Evolutionary conservation across 129 eudicot genomes (phyloP).

Genomic region (Arctium lappa): DNA sequence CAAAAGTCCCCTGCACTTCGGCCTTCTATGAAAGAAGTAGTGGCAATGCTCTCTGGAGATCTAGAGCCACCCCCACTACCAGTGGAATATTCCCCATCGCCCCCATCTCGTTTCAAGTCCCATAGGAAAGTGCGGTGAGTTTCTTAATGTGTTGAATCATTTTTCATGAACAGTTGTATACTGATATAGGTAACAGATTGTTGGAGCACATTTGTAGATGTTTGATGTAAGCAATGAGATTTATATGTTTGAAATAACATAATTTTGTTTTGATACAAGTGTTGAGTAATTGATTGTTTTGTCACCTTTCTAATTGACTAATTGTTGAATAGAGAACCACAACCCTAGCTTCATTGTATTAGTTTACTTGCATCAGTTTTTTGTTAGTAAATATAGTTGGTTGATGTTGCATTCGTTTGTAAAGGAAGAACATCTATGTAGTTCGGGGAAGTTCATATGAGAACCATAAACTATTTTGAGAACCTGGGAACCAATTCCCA

Average conservation of each 20-base stretch:
- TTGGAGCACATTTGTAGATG: constrained; percentile 25
- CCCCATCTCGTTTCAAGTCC: constrained; percentile 61
- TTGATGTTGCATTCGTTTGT: not conserved
- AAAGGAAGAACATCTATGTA: not conserved
- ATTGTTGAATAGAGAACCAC: constrained; percentile 17
- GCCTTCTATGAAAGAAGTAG: constrained; percentile 97
- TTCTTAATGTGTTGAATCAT: constrained; percentile 5
- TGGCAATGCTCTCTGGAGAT: constrained; percentile 83
- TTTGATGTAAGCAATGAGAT: constrained; percentile 28
- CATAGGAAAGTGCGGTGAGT: constrained; percentile 68
- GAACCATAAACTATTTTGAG: not conserved
- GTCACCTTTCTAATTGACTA: not conserved
- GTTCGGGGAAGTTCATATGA: not conserved
- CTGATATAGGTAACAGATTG: constrained; percentile 32
- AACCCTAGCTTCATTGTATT: not conserved
- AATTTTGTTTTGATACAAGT: constrained; percentile 15
- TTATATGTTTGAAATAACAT: constrained; percentile 18
- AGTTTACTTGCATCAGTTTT: not conserved
- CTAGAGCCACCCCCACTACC: constrained; percentile 69
- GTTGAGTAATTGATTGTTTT: not conserved
- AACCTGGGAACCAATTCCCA: not conserved
- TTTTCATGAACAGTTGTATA: constrained; percentile 24
- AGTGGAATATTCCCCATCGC: constrained; percentile 70
- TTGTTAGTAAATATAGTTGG: not conserved
- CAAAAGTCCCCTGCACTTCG: constrained; percentile 79